Conservation (phyloP, 2,329 filamentous ascomycete genomes). For the Lasiodiplodia sp. region DNA sequence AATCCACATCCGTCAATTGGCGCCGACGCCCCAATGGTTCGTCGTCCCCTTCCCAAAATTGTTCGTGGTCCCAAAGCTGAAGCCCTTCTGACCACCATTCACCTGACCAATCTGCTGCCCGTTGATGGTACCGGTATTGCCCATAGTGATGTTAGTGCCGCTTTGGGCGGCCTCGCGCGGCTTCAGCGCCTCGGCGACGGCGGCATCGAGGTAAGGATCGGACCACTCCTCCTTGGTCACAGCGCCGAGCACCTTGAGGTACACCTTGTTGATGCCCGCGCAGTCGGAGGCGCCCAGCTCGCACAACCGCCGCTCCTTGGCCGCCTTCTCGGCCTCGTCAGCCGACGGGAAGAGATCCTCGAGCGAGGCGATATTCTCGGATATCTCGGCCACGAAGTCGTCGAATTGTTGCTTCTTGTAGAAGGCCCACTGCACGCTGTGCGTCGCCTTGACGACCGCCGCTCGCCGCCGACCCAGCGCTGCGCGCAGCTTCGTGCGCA, state of each 20-base stretch:
- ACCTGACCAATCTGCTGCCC: neutral
- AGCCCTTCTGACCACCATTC: too few relatives aligned
- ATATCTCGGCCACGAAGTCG: neutral
- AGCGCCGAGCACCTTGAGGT: neutral
- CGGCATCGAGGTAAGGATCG: neutral
- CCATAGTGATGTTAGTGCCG: neutral
- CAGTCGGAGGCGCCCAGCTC: constrained; percentile 1
- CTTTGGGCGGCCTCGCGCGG: neutral
- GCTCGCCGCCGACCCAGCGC: neutral
- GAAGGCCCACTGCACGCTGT: constrained; percentile 2
- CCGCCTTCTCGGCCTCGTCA: neutral
- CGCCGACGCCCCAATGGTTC: too few relatives aligned
- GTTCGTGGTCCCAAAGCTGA: too few relatives aligned
- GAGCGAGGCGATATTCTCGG: neutral
- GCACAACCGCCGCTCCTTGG: neutral
- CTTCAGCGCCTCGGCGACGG: neutral
- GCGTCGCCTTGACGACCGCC: neutral
- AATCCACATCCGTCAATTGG: too few relatives aligned
- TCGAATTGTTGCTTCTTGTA: constrained; percentile 3
- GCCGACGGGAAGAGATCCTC: neutral
- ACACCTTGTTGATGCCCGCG: neutral
- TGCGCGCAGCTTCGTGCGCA: neutral
- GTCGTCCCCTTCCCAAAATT: too few relatives aligned
- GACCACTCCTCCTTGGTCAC: neutral
- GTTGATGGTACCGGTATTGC: too few relatives aligned